These are phyloP conservation scores for Climacium dendroides DNA, from an alignment of 225 moss, liverwort and hornwort species.

Conservation along the genomic window DNA sequence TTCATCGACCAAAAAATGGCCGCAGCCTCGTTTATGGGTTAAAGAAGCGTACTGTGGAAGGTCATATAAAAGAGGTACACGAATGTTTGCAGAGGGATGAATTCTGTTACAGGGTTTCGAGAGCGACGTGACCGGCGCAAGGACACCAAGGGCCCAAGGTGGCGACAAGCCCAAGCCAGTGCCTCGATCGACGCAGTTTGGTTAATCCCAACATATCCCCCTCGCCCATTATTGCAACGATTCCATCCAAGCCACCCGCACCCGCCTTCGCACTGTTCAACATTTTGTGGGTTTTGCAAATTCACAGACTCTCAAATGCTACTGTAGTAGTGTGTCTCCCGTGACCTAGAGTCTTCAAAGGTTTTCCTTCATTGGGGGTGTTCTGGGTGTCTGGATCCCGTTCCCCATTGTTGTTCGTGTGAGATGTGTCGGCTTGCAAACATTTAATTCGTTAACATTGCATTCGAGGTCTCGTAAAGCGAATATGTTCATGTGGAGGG, in stretches of 20 bases:
- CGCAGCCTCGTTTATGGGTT: too few relatives aligned
- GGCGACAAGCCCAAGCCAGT: background rate
- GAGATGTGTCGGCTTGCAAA: background rate
- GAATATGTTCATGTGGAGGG: background rate
- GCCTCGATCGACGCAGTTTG: background rate
- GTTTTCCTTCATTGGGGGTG: background rate
- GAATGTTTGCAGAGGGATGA: background rate
- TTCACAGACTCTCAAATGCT: background rate
- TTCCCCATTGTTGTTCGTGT: background rate
- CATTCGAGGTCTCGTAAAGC: background rate
- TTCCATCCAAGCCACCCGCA: background rate
- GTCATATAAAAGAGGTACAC: background rate
- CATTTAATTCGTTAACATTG: background rate
- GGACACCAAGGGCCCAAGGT: background rate
- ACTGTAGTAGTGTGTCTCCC: background rate
- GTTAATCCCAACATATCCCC: background rate
- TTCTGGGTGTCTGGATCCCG: background rate
- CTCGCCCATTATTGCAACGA: background rate
- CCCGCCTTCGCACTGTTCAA: background rate
- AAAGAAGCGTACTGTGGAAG: background rate
- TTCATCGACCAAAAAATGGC: too few relatives aligned
- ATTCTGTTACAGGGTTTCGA: background rate
- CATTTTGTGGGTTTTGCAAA: background rate
- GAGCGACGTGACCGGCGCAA: background rate
- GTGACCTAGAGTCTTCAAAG: conserved; percentile 1